These are phyloP conservation scores for Malus fusca DNA, from an alignment of 306 rosid species.

Conservation along the genomic window DNA sequence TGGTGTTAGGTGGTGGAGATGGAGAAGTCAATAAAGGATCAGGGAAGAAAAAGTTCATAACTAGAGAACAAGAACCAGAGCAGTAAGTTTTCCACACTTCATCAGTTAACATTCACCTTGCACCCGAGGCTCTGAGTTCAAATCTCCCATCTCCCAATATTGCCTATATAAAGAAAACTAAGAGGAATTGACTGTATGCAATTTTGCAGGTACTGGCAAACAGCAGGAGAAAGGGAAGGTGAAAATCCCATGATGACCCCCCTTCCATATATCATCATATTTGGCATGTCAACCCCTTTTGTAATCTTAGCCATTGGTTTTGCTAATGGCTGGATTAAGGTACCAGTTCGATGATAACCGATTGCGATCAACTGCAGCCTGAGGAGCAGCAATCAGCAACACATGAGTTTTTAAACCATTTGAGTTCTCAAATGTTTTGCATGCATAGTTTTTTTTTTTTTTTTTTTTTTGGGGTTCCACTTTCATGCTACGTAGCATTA, in stretches of 20 bases:
- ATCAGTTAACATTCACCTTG: neutral
- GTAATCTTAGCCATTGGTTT: conserved; percentile 96
- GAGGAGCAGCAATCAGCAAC: conserved; percentile 2
- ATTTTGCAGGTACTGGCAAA: conserved; percentile 77
- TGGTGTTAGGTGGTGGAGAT: conserved; percentile 64
- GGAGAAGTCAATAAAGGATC: conserved; percentile 44
- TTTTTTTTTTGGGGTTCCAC: too few relatives aligned
- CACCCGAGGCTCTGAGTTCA: too few relatives aligned
- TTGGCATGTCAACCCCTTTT: conserved; percentile 98
- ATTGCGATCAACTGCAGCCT: neutral
- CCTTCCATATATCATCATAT: conserved; percentile 84
- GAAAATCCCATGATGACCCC: conserved; percentile 98
- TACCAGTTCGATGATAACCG: conserved; percentile 55
- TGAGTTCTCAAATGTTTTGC: conserved; percentile 6
- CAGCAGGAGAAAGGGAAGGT: conserved; percentile 95
- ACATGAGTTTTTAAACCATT: conserved; percentile 17
- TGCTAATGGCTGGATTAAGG: conserved; percentile 97
- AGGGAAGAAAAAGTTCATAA: conserved; percentile 77
- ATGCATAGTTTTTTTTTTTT: neutral
- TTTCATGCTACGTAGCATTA: too few relatives aligned
- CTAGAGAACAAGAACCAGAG: conserved; percentile 89
- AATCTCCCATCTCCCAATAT: neutral
- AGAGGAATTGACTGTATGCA: neutral
- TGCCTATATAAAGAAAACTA: neutral
- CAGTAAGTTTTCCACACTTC: conserved; percentile 39